Conservation (phyloP, 129 eudicot species). For the Flaveria bidentis region DNA sequence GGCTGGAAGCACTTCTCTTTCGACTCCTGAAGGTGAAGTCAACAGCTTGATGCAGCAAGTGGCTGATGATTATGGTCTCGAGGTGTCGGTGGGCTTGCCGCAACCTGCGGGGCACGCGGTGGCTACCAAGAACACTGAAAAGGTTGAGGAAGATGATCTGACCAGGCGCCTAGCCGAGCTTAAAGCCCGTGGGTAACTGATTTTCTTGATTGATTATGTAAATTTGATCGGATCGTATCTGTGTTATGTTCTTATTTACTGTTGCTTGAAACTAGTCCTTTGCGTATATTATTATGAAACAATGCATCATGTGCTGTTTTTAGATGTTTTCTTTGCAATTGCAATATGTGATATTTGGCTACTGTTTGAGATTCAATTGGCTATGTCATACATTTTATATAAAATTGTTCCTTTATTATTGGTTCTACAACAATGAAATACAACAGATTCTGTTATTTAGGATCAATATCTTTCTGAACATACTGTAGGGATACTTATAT, state of each 20-base stretch:
- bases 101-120: conserved; percentile 79
- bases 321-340: not conserved
- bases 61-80: conserved; percentile 91
- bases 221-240: conserved; percentile 23
- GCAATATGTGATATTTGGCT: not conserved
- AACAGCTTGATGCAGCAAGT: conserved; percentile 94
- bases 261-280: not conserved
- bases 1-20: conserved; percentile 89
- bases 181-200: conserved; percentile 71
- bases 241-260: not conserved
- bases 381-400: not conserved
- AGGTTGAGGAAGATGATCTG: conserved; percentile 85
- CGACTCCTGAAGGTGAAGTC: conserved; percentile 89
- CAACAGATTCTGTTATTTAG: not conserved
- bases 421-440: not conserved
- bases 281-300: not conserved
- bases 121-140: conserved; percentile 49
- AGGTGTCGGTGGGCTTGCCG: conserved; percentile 87
- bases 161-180: conserved; percentile 86
- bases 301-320: conserved; percentile 12
- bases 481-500: conserved; percentile 8
- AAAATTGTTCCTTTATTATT: not conserved
- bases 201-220: conserved; percentile 32
- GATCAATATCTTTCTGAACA: not conserved
- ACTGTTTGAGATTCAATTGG: not conserved